Evolutionary conservation across 331 rosid species (phyloP), one percentile per base, ranked within the genome.

Genomic region (Erythrophleum ivorense): DNA sequence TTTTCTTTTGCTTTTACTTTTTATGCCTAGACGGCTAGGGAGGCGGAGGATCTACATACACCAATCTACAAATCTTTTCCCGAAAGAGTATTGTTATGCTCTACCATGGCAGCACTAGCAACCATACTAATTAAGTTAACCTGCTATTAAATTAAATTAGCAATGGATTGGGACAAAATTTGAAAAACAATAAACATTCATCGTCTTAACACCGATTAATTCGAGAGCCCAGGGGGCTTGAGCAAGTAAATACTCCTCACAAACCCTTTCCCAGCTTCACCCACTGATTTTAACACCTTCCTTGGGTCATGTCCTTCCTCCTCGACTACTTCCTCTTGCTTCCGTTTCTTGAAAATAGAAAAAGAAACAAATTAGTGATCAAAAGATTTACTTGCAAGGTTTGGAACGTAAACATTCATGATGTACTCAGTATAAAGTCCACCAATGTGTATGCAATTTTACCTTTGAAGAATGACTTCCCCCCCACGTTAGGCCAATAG

Each of bases 401-500:
- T 50, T 2, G 24, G 2, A 48, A 9, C n/a, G 58, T 38, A 65
- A 72, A 62, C 65, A 73, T 67, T 68, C 79, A 81, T 49, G 55
- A 62, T 52, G 78, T 55, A 68, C 16, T 73, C 7, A 2, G 76
- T 7, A 50, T 14, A 41, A 69, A 72, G 18, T 16, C 52, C 10
- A 19, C 13, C 54, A 55, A 64, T 12, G 67, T 43, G 24, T 41
- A 59, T 0, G 18, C 49, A 80, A 77, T 2, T 38, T 48, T 88
- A 96, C 99, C 99, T 94, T 94, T 15, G 97, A 86, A 84, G 85
- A 38, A 80, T 9, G 14, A 29, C 84, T 77, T 21, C 82, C 84
- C 84, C 88, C 87, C 99, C 98, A 96, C 9, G 97, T 96, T 77
- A 96, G 81, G 81, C 99, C 99, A 71, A 96, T 85, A 38, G 89